Percentiles rank a stretch among this genome's conserved stretches.
These are phyloP conservation scores for Oryza rufipogon DNA, from an alignment of 176 grass and related monocot species.

Conservation along the genomic window DNA sequence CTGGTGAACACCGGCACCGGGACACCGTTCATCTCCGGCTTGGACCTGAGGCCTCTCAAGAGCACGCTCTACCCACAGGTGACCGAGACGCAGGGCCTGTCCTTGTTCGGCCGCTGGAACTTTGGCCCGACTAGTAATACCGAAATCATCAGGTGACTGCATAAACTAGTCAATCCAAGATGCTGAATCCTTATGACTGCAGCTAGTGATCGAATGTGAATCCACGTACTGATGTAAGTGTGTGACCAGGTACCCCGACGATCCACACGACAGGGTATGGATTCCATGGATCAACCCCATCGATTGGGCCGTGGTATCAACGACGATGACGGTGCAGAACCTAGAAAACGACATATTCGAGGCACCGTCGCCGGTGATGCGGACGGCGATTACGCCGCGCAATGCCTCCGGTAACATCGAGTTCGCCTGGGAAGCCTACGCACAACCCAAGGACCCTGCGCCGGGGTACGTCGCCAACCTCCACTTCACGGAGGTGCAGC, in stretches of 20 bases:
- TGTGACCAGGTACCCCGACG: constrained; percentile 46
- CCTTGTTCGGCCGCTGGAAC: constrained; percentile 34
- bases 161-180: no score
- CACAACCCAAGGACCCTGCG: neutral
- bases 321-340: neutral
- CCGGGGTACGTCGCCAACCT: constrained; percentile 27
- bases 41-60: constrained; percentile 53
- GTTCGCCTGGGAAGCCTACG: neutral
- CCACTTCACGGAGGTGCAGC: constrained; percentile 43
- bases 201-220: no score
- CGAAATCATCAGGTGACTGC: neutral
- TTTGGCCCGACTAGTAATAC: constrained; percentile 7
- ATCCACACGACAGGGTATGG: constrained; percentile 38
- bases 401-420: constrained; percentile 37
- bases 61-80: neutral
- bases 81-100: constrained; percentile 16
- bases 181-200: neutral
- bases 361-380: constrained; percentile 45
- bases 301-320: constrained; percentile 28
- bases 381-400: constrained; percentile 36
- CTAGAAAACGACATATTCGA: neutral
- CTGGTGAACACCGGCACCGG: constrained; percentile 48
- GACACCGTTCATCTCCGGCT: constrained; percentile 53
- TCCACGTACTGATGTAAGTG: no score
- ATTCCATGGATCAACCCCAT: neutral